Base-by-base conservation (phyloP, 139 green algal genomes). In the Picochlorum sp. region DNA sequence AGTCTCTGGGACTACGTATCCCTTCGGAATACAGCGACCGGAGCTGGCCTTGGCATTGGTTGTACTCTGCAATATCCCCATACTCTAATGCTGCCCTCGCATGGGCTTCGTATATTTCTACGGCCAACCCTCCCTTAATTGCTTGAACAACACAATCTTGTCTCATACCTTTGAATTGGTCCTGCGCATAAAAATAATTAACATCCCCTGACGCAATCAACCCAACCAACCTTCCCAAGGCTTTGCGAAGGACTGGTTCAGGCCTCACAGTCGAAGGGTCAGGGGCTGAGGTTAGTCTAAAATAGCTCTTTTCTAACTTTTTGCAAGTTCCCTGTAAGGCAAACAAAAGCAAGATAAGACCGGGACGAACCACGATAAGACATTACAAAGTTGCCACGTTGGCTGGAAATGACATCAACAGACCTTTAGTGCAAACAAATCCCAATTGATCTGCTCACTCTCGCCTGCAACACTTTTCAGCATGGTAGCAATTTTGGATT, bases 141-240 rank as follows among this genome's bases (percentile, higher is more conserved):
- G 81, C 77, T 78, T 95, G 88, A 56, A 96, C 87, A 1, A 83
- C 89, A 72, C 78, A 85, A 81, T 96, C 89, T 76, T 96, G 89
- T 24, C 89, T 80, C 79, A 96, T 87, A 56, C 78, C 89, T 75
- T 96, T 96, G 76, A 95, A 85, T 79, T 96, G 89, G 69, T 96
- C 89, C 23, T 73, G 64, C 7, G 73, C 66, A 65, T 92, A 94
- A 50, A 92, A 86, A 50, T 85, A 90, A 58, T 74, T 76, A 13
- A 72, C 76, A 30, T 74, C 21, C 13, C 71, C 52, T 8, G n/a
- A 50, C 0, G 62, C 56, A 6, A 85, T 73, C 38, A 86, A 59
- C 2, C 58, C 26, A 21, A 90, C 59, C 41, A 95, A 62, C 3
- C 82, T 74, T 2, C 71, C 50, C 18, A 94, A 68, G 14, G 88